phyloP scores from a whole-genome alignment of 179 eudicot species.

The Spergularia azorica region DNA sequence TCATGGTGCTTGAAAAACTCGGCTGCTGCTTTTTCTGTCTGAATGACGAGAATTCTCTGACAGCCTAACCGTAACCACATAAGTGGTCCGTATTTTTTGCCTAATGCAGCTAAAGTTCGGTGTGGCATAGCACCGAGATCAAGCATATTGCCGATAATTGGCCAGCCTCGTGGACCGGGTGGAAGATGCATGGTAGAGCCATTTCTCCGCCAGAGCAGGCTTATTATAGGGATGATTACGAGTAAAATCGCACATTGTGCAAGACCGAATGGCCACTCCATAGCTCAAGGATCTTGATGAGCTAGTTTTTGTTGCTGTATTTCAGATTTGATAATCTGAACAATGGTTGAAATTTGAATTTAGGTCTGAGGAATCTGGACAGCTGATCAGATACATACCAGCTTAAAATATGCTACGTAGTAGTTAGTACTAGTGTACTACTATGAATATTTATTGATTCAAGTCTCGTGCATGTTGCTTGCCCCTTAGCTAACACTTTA shows the following conservation, averaged over 20 bases:
- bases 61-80: slow-evolving; percentile 28
- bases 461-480: too few relatives aligned
- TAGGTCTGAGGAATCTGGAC: too few relatives aligned
- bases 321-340: background rate
- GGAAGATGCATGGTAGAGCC: slow-evolving; percentile 17
- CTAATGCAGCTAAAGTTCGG: slow-evolving; percentile 20
- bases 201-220: background rate
- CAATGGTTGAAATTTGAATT: too few relatives aligned
- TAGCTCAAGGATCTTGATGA: background rate
- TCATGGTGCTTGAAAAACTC: slow-evolving; percentile 29
- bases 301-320: background rate
- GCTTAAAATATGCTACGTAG: too few relatives aligned
- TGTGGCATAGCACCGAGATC: slow-evolving; percentile 31
- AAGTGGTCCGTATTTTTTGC: slow-evolving; percentile 16
- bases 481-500: too few relatives aligned
- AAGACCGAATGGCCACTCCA: slow-evolving; percentile 19
- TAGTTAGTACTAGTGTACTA: too few relatives aligned
- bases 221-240: background rate
- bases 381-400: too few relatives aligned
- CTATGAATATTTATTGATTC: too few relatives aligned
- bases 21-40: slow-evolving; percentile 23
- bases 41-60: slow-evolving; percentile 23
- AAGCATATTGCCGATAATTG: slow-evolving; percentile 22
- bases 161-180: slow-evolving; percentile 28
- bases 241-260: slow-evolving; percentile 10